Evolutionary conservation across 768 basidiomycete genomes (phyloP).

Genomic region (Naganishia vishniacii): DNA sequence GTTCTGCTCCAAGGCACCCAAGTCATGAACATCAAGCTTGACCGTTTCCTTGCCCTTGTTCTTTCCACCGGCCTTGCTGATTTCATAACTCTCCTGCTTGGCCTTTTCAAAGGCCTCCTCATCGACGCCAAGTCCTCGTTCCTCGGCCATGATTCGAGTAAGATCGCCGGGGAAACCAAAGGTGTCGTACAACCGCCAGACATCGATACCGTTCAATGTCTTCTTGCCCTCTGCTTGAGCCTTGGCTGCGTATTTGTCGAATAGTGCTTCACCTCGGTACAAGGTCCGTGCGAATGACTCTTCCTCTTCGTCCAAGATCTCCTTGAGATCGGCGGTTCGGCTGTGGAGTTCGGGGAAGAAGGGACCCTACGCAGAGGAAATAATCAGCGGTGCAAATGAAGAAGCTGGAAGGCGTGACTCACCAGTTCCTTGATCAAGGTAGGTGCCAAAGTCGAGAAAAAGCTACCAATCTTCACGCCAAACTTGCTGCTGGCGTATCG

Average conservation of each 20-base stretch:
- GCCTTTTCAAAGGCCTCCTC: conserved; percentile 84
- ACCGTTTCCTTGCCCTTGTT: conserved; percentile 57
- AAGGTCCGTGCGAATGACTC: conserved; percentile 95
- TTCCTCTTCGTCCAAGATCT: conserved; percentile 95
- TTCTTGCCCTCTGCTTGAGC: conserved; percentile 61
- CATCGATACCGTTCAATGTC: conserved; percentile 79
- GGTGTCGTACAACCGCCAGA: conserved; percentile 96
- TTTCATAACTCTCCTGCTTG: conserved; percentile 79
- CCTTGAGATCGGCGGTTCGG: conserved; percentile 74
- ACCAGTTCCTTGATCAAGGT: conserved; percentile 69
- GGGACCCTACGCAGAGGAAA: conserved; percentile 18
- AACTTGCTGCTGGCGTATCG: conserved; percentile 93
- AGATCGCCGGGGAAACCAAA: conserved; percentile 97
- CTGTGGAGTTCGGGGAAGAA: conserved; percentile 90
- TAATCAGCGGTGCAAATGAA: neutral
- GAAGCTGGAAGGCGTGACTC: too few relatives aligned
- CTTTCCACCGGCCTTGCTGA: conserved; percentile 73
- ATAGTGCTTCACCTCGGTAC: conserved; percentile 91
- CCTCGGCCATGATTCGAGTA: conserved; percentile 94
- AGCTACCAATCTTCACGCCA: conserved; percentile 81
- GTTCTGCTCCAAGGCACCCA: conserved; percentile 77
- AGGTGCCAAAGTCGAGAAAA: conserved; percentile 89
- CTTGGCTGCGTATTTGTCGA: conserved; percentile 73
- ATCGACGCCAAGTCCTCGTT: conserved; percentile 75
- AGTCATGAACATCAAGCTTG: conserved; percentile 91